These are phyloP conservation scores for Aspergillus sp. DNA, from an alignment of 2,329 filamentous ascomycete species.

Conservation along the genomic window DNA sequence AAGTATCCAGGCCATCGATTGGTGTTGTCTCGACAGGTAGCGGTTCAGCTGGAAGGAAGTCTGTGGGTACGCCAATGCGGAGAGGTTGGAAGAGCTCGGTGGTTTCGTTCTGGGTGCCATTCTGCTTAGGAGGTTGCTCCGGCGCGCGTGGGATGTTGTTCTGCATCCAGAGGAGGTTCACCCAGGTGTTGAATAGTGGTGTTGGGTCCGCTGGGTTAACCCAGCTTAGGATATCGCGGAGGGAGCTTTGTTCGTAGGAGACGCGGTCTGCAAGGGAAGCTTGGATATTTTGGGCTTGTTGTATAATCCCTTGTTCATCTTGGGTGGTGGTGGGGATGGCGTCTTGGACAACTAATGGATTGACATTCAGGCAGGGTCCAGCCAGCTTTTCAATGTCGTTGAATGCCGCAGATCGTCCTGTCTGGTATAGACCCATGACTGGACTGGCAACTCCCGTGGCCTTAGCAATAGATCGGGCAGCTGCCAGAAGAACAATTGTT, in stretches of 20 bases:
- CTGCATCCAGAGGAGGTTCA: conserved; percentile 35
- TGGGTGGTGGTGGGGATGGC: neutral
- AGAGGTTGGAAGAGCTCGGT: conserved; percentile 21
- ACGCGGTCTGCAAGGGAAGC: conserved; percentile 26
- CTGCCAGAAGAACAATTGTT: conserved; percentile 29
- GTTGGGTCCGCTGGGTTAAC: conserved; percentile 4
- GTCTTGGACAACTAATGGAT: conserved; percentile 25
- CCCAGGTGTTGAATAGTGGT: conserved; percentile 32
- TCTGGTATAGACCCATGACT: conserved; percentile 33
- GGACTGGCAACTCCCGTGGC: conserved; percentile 21
- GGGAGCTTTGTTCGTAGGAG: conserved; percentile 29
- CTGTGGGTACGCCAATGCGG: conserved; percentile 27
- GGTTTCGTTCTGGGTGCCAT: neutral
- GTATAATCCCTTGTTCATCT: neutral
- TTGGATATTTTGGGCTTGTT: conserved; percentile 21
- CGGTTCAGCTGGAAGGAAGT: conserved; percentile 23
- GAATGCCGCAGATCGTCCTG: conserved; percentile 30
- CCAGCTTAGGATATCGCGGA: conserved; percentile 27
- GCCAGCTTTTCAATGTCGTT: conserved; percentile 25
- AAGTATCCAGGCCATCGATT: conserved; percentile 24
- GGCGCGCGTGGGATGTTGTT: conserved; percentile 8
- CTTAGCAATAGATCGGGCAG: conserved; percentile 26
- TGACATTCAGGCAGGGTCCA: conserved; percentile 34
- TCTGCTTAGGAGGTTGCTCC: no score
- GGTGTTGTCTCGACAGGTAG: conserved; percentile 16